Conservation (phyloP, 805 yeast species). For the Lipomyces starkeyi region DNA sequence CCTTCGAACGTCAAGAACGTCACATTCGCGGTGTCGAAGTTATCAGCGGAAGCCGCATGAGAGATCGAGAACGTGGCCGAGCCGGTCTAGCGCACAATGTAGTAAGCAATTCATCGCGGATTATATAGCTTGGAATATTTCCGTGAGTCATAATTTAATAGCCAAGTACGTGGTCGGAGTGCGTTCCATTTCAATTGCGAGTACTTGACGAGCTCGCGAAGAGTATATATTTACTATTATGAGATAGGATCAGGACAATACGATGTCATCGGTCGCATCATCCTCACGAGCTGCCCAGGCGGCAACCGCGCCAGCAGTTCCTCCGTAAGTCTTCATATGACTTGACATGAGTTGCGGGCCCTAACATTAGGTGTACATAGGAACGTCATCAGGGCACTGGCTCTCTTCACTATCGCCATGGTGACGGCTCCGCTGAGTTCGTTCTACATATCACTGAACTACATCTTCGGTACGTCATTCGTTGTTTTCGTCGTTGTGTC, state of each 20-base stretch:
- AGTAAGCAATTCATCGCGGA: neutral
- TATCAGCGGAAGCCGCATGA: neutral
- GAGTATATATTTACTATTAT: neutral
- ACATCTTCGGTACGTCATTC: slow-evolving; percentile 42
- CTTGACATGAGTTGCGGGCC: neutral
- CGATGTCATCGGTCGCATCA: neutral
- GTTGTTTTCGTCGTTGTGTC: neutral
- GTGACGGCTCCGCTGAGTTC: slow-evolving; percentile 63
- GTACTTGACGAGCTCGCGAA: neutral
- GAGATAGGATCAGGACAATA: neutral
- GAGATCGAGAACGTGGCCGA: too few species aligned
- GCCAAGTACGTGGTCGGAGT: neutral
- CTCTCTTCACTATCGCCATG: slow-evolving; percentile 74
- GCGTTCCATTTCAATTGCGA: neutral
- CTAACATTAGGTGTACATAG: slow-evolving; percentile 12
- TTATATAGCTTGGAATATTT: too few species aligned
- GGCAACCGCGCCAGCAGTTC: neutral
- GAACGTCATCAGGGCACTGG: slow-evolving; percentile 53
- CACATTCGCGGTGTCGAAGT: neutral
- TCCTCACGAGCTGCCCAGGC: neutral
- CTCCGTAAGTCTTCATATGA: neutral
- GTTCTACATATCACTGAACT: slow-evolving; percentile 57
- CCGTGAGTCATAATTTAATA: neutral
- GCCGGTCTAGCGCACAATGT: neutral
- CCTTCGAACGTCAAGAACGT: neutral